phyloP scores from a whole-genome alignment of 2,329 filamentous ascomycete species.

The Colletotrichum ledebouriae region DNA sequence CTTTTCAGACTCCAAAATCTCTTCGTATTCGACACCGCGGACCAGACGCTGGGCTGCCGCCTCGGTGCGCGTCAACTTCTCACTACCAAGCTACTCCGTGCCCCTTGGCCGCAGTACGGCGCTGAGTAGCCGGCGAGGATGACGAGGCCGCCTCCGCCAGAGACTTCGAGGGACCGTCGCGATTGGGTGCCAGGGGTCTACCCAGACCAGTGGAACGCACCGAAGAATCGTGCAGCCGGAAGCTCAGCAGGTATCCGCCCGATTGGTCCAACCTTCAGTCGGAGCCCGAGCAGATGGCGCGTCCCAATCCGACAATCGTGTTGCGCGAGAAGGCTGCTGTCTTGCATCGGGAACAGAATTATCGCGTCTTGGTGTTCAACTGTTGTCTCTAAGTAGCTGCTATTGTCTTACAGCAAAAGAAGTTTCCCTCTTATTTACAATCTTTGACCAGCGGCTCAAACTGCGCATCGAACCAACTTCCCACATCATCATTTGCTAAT shows the following conservation, averaged over 20 bases:
- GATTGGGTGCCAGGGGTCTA: slow-evolving; percentile 13
- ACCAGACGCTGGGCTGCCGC: slow-evolving; percentile 15
- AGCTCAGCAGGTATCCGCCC: slow-evolving; percentile 2
- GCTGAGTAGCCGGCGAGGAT: slow-evolving; percentile 12
- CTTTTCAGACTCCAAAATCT: background rate
- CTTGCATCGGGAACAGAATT: background rate
- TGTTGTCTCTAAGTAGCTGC: background rate
- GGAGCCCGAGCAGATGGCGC: background rate
- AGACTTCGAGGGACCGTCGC: background rate
- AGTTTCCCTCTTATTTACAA: background rate
- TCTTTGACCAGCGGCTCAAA: slow-evolving; percentile 5
- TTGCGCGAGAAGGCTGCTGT: slow-evolving; percentile 4
- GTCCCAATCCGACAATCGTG: background rate
- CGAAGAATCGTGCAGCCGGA: background rate
- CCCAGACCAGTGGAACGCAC: slow-evolving; percentile 2
- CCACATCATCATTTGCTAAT: background rate
- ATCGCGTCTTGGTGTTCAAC: background rate
- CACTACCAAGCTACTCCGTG: slow-evolving; percentile 5
- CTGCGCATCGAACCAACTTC: slow-evolving; percentile 6
- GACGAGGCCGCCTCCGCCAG: background rate
- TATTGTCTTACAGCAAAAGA: background rate
- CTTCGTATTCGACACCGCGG: slow-evolving; percentile 1
- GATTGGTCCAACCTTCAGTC: background rate
- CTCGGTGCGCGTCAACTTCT: slow-evolving; percentile 15
- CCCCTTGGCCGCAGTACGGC: slow-evolving; percentile 1